Evolutionary conservation across 1,139 yeast genomes (phyloP), one percentile per base, ranked within the genome.

Genomic region (Trichomonascaceae sp.): DNA sequence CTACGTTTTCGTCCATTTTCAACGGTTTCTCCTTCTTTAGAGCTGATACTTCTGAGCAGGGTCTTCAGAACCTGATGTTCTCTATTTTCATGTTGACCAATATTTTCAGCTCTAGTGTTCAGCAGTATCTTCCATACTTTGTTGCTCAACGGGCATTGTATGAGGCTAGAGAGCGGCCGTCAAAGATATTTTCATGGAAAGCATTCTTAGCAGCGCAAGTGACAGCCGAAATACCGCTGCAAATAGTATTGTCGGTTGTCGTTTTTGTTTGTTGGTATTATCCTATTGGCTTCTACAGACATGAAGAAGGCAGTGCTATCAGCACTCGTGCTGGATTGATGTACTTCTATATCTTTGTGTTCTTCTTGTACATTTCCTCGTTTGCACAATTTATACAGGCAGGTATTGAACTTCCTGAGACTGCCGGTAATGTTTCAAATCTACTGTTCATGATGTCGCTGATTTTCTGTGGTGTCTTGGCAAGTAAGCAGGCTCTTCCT

Each of bases 141-240:
- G 71, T 67, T 48, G 74, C 70, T 47, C 65, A 67, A 27, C 72
- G 83, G 65, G 82, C 79, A 55, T 66, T 82, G 54, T 83, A 72
- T 61, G 87, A 83, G 66, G 84, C 79, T 18, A 74, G 87, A 67
- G 87, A 83, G 64, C 74, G 79, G 52, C 74, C 80, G 48, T 81
- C 85, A 8, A 82, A 81, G 62, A 82, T 86, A 19, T 83, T 80
- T 73, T 84, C 81, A 63, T 83, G 85, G 85, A 66, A 72, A 58
- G 68, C 71, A 38, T 63, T 78, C 54, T 59, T 77, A 49, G 55
- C 76, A 32, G 67, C 77, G 17, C 77, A 76, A 56, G 64, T 66
- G 43, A 53, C 68, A n/a, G 67, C 73, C 41, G 82, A 79, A 64
- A 63, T 75, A 13, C 73, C 73, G 5, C 65, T 74, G 63, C 70